A percentile compares a stretch with the other conserved stretches of the same genome.
These are phyloP conservation scores for Chaetomiaceae sp. DNA, from an alignment of 2,329 filamentous ascomycete genomes.

Conservation along the genomic window DNA sequence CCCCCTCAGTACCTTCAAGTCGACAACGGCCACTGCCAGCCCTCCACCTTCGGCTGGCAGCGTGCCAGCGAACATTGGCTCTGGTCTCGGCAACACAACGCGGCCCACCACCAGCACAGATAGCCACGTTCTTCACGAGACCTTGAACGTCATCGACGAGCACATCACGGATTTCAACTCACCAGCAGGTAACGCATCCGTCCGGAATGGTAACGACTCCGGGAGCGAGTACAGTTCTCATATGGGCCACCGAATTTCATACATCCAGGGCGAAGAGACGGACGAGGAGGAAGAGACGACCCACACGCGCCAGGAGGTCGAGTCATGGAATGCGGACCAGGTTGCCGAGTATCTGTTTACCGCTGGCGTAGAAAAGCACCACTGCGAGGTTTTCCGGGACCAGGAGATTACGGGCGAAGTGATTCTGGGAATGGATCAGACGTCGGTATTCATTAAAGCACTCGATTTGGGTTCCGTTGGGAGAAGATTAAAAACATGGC, in stretches of 20 bases:
- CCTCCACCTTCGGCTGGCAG: conserved; percentile 29
- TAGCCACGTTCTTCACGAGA: conserved; percentile 34
- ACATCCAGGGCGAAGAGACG: conserved; percentile 90
- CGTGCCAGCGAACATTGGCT: conserved; percentile 23
- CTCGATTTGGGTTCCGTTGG: conserved; percentile 92
- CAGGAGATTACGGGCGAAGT: conserved; percentile 96
- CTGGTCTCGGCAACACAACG: conserved; percentile 30
- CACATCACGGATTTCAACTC: conserved; percentile 31
- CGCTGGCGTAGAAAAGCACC: conserved; percentile 76
- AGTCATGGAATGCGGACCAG: conserved; percentile 71
- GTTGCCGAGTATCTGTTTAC: conserved; percentile 88
- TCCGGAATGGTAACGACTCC: conserved; percentile 65
- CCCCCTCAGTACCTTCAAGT: conserved; percentile 40
- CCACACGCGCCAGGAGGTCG: conserved; percentile 69
- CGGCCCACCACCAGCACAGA: conserved; percentile 48
- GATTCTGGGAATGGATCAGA: conserved; percentile 89
- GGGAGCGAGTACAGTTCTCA: conserved; percentile 87
- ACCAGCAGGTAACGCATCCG: conserved; percentile 50
- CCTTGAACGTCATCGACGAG: conserved; percentile 28
- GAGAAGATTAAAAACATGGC: conserved; percentile 86
- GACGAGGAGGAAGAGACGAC: conserved; percentile 79
- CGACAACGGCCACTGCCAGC: conserved; percentile 30
- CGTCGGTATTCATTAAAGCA: conserved; percentile 90
- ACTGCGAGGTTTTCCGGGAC: conserved; percentile 91
- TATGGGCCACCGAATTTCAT: conserved; percentile 72